Evolutionary conservation across 139 green algal genomes (phyloP).

Genomic region (Chlorella ohadii): DNA sequence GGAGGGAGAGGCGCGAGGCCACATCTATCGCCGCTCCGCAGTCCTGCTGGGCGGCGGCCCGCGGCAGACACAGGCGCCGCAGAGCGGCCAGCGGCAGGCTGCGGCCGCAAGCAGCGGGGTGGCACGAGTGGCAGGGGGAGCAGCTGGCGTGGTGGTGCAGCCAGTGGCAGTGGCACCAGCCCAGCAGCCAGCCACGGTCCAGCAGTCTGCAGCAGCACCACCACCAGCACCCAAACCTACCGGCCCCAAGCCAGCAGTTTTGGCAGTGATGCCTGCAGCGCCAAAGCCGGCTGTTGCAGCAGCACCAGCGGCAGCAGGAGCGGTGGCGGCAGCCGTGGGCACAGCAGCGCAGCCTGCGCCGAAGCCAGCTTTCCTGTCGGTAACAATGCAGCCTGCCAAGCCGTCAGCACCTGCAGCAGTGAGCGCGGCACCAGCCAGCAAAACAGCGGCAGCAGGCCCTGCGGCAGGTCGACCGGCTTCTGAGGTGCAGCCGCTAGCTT

Average conservation of each 20-base stretch:
- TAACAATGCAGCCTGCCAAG: too few relatives aligned
- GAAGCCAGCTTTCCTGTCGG: not conserved
- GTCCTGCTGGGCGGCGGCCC: not conserved
- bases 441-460: not conserved
- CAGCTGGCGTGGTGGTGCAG: not conserved
- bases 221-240: not conserved
- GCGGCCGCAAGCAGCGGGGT: not conserved
- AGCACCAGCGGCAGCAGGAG: not conserved
- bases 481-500: not conserved
- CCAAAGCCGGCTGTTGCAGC: not conserved
- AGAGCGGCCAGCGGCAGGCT: not conserved
- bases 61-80: not conserved
- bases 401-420: too few relatives aligned
- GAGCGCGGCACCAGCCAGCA: too few relatives aligned
- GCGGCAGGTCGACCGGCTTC: not conserved
- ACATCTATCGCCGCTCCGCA: not conserved
- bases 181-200: not conserved
- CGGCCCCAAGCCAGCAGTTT: constrained; percentile 1
- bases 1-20: constrained; percentile 2
- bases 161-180: not conserved
- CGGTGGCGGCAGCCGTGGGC: not conserved
- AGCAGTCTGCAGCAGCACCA: not conserved
- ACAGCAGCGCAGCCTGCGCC: not conserved
- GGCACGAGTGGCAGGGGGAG: not conserved
- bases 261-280: not conserved